phyloP scores from a whole-genome alignment of 2,329 filamentous ascomycete genomes.

The Aspergillus quadricinctus region DNA sequence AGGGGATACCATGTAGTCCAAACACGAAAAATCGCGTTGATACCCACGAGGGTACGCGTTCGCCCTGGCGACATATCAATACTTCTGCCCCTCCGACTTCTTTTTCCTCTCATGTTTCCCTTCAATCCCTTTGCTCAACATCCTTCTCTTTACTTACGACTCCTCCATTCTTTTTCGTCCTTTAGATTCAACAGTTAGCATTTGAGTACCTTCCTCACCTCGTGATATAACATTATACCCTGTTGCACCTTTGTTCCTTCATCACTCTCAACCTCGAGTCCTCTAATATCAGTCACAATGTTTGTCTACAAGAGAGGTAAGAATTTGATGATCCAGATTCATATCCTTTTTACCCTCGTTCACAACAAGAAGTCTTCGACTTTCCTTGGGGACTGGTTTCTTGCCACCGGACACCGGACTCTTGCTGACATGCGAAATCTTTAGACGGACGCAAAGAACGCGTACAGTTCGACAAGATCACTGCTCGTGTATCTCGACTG shows the following conservation, averaged over 20 bases:
- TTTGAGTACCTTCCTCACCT: not conserved
- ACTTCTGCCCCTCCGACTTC: slow-evolving; percentile 27
- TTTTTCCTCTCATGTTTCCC: slow-evolving; percentile 19
- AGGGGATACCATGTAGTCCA: slow-evolving; percentile 25
- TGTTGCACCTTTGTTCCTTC: slow-evolving; percentile 13
- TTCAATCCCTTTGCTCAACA: slow-evolving; percentile 9
- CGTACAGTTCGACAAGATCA: slow-evolving; percentile 99
- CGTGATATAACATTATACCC: slow-evolving; percentile 17
- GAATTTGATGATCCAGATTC: slow-evolving; percentile 14
- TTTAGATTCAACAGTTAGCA: not conserved
- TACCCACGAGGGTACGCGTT: slow-evolving; percentile 28
- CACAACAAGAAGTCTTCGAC: not conserved
- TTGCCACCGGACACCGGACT: slow-evolving; percentile 15
- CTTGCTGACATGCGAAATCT: slow-evolving; percentile 17
- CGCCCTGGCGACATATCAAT: slow-evolving; percentile 29
- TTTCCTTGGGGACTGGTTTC: not conserved
- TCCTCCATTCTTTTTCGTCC: slow-evolving; percentile 5
- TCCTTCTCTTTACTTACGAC: slow-evolving; percentile 9
- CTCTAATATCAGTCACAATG: slow-evolving; percentile 42
- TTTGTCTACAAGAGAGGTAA: slow-evolving; percentile 62
- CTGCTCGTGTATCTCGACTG: slow-evolving; percentile 90
- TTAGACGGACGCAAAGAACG: slow-evolving; percentile 98
- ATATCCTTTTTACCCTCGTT: not conserved
- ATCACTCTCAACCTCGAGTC: slow-evolving; percentile 7
- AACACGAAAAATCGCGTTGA: slow-evolving; percentile 34